A percentile compares a stretch with the other conserved stretches of the same genome.
These are phyloP conservation scores for Lasiodiplodia hormozganensis DNA, from an alignment of 2,329 filamentous ascomycete genomes.

Conservation along the genomic window DNA sequence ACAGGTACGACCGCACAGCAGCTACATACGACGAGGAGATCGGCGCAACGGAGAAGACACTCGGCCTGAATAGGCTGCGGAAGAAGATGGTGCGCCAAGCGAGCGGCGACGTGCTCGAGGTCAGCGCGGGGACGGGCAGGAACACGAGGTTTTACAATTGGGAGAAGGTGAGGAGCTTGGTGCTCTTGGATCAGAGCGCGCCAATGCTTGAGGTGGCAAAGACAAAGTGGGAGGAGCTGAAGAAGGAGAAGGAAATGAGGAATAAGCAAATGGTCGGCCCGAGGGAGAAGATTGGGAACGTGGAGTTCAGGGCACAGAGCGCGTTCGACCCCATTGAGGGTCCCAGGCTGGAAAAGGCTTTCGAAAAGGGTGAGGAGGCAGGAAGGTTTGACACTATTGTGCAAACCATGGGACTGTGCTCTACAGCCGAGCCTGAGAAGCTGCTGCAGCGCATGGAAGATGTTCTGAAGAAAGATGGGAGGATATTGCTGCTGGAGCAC, in stretches of 20 bases:
- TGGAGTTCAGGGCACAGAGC: slow-evolving; percentile 52
- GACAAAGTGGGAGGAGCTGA: slow-evolving; percentile 55
- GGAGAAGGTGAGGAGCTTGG: slow-evolving; percentile 51
- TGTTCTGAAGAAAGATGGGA: slow-evolving; percentile 50
- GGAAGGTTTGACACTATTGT: slow-evolving; percentile 55
- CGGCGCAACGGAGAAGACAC: slow-evolving; percentile 50
- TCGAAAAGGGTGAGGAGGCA: not conserved
- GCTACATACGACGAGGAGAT: slow-evolving; percentile 57
- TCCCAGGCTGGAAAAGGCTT: slow-evolving; percentile 40
- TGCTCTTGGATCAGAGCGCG: slow-evolving; percentile 55
- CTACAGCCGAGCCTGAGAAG: slow-evolving; percentile 52
- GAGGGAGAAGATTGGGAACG: slow-evolving; percentile 28
- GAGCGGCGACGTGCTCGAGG: slow-evolving; percentile 56
- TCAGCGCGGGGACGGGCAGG: slow-evolving; percentile 57
- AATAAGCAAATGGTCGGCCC: slow-evolving; percentile 1
- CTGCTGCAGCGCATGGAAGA: slow-evolving; percentile 54
- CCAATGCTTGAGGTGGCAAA: slow-evolving; percentile 57
- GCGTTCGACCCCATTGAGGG: slow-evolving; percentile 52
- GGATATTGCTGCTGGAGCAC: slow-evolving; percentile 58
- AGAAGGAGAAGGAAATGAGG: slow-evolving; percentile 37
- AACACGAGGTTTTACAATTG: slow-evolving; percentile 55
- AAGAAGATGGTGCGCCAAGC: slow-evolving; percentile 50
- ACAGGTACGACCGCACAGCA: slow-evolving; percentile 55
- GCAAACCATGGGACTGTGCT: slow-evolving; percentile 61
- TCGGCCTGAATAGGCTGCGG: slow-evolving; percentile 50